Evolutionary conservation across 148 eudicot species (phyloP), one percentile per base, ranked within the genome.

Genomic region (Chenopodium quinoa): DNA sequence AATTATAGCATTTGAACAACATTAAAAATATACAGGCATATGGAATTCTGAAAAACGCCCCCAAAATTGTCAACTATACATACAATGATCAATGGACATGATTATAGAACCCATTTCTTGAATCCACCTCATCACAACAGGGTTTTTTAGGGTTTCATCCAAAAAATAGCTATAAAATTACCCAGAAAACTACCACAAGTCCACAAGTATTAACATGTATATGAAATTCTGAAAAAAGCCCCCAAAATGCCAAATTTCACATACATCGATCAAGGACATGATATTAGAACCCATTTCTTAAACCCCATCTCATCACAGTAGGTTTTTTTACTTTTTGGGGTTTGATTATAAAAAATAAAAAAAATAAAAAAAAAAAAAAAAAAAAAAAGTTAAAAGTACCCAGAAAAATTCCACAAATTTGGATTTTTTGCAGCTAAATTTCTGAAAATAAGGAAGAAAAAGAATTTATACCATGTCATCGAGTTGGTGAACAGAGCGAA

Each of bases 401-500:
- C 63, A 58, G 63, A 58, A 58, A 50, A 50, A 1, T 58, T 19
- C 8, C 63, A 66, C 72, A 31, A 68, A 10, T 31, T 29, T 68
- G 4, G 70, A 13, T 25, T 8, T 62, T 22, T 64, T n/a, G 29
- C 29, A 66, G 70, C 70, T 68, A 2, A 71, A 37, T 7, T 71
- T 71, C 25, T 20, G 44, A 20, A 19, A 71, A 34, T 0, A 71
- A 44, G 13, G 17, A 48, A 48, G 5, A 17, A 73, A 3, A 47
- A 73, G 44, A 37, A 60, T 14, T 0, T 8, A 54, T 9, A 93
- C 97, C 97, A 94, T 74, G 87, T 94, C 94, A 73, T 94, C 96
- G 17, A 94, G 94, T 54, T 91, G 87, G 70, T 77, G 82, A 67
- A 85, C 62, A 2, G 98, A 90, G 9, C 83, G 89, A 76, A 74